These are phyloP conservation scores for Aspergillus pseudonomiae DNA, from an alignment of 2,329 filamentous ascomycete species.

Conservation along the genomic window DNA sequence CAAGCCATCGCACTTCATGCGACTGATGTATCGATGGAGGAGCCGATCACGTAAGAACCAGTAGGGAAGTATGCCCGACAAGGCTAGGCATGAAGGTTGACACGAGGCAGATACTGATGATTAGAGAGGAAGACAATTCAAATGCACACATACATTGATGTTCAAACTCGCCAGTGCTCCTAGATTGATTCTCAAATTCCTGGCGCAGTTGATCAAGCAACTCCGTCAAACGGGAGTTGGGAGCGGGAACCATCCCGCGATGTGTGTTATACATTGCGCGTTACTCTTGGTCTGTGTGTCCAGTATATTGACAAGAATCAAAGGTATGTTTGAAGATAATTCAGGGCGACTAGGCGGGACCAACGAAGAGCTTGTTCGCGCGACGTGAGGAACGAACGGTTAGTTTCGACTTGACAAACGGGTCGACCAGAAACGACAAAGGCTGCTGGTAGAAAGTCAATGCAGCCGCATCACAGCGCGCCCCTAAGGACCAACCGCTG, in stretches of 20 bases:
- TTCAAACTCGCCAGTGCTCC: slow-evolving; percentile 83
- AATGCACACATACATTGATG: slow-evolving; percentile 76
- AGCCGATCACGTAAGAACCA: neutral
- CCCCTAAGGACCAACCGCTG: slow-evolving; percentile 21
- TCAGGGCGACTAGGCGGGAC: slow-evolving; percentile 7
- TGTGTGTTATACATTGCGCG: slow-evolving; percentile 80
- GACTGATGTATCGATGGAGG: neutral
- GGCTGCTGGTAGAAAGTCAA: slow-evolving; percentile 20
- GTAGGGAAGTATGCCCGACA: neutral
- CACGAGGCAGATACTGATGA: neutral
- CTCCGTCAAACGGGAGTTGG: slow-evolving; percentile 79
- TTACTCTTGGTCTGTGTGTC: neutral
- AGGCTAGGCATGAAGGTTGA: neutral
- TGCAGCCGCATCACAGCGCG: slow-evolving; percentile 29
- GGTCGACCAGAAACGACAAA: slow-evolving; percentile 10
- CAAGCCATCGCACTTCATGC: neutral
- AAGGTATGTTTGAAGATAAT: neutral
- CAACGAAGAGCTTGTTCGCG: slow-evolving; percentile 1
- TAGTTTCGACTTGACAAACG: slow-evolving; percentile 5
- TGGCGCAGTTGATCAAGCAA: slow-evolving; percentile 86
- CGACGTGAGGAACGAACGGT: slow-evolving; percentile 2
- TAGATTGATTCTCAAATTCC: slow-evolving; percentile 86
- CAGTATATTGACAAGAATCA: neutral
- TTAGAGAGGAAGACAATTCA: neutral
- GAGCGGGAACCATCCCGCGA: slow-evolving; percentile 75